These are phyloP conservation scores for Stentor coeruleus DNA, from an alignment of 73 alveolate species.

Conservation along the genomic window DNA sequence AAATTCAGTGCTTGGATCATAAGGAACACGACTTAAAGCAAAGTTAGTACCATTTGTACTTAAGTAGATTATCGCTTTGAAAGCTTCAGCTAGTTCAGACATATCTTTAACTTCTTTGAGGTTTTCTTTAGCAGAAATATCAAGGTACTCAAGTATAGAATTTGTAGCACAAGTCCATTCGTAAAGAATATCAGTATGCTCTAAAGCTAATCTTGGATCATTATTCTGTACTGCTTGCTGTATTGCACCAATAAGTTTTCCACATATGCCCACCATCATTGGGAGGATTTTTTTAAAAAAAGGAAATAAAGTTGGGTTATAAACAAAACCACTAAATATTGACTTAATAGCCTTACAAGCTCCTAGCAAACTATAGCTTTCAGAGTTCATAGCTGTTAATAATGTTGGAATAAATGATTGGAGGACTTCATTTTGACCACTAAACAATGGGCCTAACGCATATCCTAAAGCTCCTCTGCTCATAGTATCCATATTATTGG, in stretches of 20 bases:
- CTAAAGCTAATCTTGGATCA: background rate
- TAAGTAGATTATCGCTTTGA: background rate
- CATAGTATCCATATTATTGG: background rate
- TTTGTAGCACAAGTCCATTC: constrained; percentile 26
- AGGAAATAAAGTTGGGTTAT: background rate
- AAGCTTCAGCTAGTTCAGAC: background rate
- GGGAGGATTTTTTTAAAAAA: background rate
- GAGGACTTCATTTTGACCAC: background rate
- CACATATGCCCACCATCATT: background rate
- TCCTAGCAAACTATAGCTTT: background rate
- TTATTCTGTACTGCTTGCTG: background rate
- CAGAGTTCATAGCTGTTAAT: background rate
- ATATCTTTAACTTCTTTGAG: background rate
- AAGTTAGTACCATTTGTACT: background rate
- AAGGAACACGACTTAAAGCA: background rate
- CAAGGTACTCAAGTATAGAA: constrained; percentile 18
- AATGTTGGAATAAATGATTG: background rate
- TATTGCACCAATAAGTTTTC: background rate
- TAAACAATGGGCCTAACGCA: constrained; percentile 20
- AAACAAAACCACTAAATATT: background rate
- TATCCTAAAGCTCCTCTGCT: constrained; percentile 8
- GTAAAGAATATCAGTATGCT: background rate
- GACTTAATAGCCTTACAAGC: constrained; percentile 15
- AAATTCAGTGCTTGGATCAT: background rate
- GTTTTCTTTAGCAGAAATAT: background rate